Evolutionary conservation across 2,329 filamentous ascomycete genomes (phyloP).

Genomic region (Aspergillus aculeatinus): DNA sequence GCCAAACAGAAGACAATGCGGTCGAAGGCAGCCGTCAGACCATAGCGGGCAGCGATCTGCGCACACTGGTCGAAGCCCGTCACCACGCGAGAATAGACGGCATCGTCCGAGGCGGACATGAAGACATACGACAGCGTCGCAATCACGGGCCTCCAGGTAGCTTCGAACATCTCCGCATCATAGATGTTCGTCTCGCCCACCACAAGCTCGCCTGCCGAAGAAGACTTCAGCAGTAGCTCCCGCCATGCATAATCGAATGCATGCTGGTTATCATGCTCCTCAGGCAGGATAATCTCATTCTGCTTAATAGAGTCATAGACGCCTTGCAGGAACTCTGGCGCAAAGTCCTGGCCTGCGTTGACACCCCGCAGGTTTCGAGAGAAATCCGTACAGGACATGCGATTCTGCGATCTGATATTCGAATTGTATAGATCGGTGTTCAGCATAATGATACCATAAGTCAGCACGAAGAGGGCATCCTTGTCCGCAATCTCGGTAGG

Average conservation of each 20-base stretch:
- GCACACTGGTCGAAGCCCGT: constrained; percentile 96
- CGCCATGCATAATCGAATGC: constrained; percentile 98
- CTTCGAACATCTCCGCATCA: constrained; percentile 95
- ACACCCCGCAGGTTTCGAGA: constrained; percentile 85
- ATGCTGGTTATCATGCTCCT: constrained; percentile 95
- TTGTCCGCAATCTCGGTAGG: constrained; percentile 77
- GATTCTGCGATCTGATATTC: constrained; percentile 70
- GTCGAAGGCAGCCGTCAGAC: constrained; percentile 81
- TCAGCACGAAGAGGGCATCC: constrained; percentile 85
- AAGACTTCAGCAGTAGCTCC: constrained; percentile 82
- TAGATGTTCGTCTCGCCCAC: constrained; percentile 90
- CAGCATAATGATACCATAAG: constrained; percentile 95
- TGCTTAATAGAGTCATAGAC: constrained; percentile 90
- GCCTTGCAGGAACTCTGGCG: constrained; percentile 74
- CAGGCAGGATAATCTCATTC: constrained; percentile 93
- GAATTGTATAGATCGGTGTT: constrained; percentile 98
- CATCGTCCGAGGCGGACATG: constrained; percentile 96
- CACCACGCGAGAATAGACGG: constrained; percentile 90
- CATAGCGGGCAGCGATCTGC: constrained; percentile 82
- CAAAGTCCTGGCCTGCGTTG: constrained; percentile 82
- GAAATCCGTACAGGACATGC: constrained; percentile 84
- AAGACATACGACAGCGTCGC: constrained; percentile 97
- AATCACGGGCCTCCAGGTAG: constrained; percentile 92
- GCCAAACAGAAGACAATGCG: constrained; percentile 88
- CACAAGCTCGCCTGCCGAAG: constrained; percentile 69